Evolutionary conservation across 179 eudicot species (phyloP).

Genomic region (Beta macrorhiza): DNA sequence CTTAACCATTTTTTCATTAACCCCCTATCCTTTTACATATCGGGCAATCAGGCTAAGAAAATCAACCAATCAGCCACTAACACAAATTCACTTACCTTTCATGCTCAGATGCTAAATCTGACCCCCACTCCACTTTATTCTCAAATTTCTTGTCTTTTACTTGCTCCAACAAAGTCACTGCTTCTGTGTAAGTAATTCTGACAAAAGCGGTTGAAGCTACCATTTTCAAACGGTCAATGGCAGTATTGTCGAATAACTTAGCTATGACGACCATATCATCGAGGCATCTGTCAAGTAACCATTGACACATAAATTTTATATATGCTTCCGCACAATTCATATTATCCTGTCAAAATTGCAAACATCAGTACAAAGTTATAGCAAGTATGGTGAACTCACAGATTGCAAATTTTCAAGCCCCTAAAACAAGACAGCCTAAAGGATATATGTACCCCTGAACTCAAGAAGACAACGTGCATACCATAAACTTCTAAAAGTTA

Average conservation of each 20-base stretch:
- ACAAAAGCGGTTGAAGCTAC: conserved; percentile 72
- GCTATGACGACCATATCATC: conserved; percentile 95
- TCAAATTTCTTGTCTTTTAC: conserved; percentile 75
- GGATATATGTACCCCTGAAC: no score
- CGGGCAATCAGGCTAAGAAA: neutral
- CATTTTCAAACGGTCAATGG: conserved; percentile 73
- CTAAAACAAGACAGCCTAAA: no score
- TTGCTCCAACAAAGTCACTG: conserved; percentile 62
- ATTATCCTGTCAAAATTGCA: conserved; percentile 58
- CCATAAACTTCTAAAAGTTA: no score
- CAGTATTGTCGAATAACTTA: conserved; percentile 64
- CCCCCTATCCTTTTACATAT: no score
- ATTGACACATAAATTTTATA: conserved; percentile 75
- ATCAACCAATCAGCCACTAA: neutral
- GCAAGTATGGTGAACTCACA: neutral
- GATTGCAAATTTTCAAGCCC: neutral
- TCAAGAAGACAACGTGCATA: no score
- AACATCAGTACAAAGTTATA: conserved; percentile 4
- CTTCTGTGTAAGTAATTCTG: conserved; percentile 79
- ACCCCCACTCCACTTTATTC: conserved; percentile 91
- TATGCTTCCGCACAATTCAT: conserved; percentile 96
- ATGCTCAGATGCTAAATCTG: conserved; percentile 93
- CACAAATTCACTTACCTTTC: conserved; percentile 52
- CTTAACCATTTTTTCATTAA: no score
- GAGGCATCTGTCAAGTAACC: conserved; percentile 84